Evolutionary conservation across 202 grass and related monocot genomes (phyloP), one percentile per base, ranked within the genome.

Genomic region (Setaria viridis): DNA sequence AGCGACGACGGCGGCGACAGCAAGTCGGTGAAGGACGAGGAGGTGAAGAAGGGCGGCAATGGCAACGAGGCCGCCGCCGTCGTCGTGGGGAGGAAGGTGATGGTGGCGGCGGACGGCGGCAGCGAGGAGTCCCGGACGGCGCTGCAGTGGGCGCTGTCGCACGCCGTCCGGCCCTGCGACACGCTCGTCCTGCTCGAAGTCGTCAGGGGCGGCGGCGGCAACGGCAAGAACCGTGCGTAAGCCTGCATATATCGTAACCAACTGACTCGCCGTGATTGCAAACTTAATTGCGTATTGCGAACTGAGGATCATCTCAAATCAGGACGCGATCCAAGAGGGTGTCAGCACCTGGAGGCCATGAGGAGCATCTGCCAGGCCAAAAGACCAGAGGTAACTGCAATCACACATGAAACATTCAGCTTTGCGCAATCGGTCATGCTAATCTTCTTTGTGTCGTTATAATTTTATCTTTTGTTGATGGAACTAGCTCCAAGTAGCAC

Each of bases 71-170:
- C 8, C 15, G 32, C 5, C 0, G 73, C 75, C 56, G 68, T 78
- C 29, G 72, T 34, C 2, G 70, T 63, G 10, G 87, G 90, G 47
- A 91, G 88, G 67, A 91, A 91, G 85, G 89, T 97, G 54, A 91
- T 97, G 85, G 87, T 97, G 59, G 90, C 80, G 65, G 85, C 70
- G 1, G 88, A 90, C 37, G 87, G 91, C 76, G 80, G 59, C 17
- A 20, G 84, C 58, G 79, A 79, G 30, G 92, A 94, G 75, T 89
- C 92, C 0, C 86, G 90, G 67, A 94, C 90, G 62, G 90, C 89
- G 34, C 82, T 97, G 76, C 87, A 91, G 30, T 97, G 92, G 95
- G 89, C 89, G 70, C 90, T 97, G 29, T 93, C 95, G 34, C 92
- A 94, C 74, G 86, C 92, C 12, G 82, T 93, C 21, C 87, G 90